These are phyloP conservation scores for Ustilago esculenta DNA, from an alignment of 1,284 basidiomycete genomes.

Conservation along the genomic window DNA sequence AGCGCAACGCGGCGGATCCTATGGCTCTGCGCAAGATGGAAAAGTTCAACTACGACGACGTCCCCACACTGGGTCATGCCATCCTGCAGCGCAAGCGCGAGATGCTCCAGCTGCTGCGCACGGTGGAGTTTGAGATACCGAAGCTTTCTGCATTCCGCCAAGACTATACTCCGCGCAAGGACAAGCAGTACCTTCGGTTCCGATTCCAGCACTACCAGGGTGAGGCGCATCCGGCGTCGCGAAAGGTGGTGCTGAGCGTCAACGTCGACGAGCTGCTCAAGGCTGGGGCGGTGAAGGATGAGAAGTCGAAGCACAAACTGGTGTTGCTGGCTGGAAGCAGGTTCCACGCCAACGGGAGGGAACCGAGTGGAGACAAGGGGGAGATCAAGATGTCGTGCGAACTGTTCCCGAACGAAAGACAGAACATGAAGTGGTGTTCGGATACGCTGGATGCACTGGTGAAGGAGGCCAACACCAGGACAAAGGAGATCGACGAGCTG, in stretches of 20 bases:
- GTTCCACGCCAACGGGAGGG: constrained; percentile 32
- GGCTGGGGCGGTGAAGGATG: constrained; percentile 39
- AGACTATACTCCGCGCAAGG: constrained; percentile 58
- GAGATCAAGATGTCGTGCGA: constrained; percentile 67
- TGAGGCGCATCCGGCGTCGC: constrained; percentile 65
- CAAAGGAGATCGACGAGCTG: constrained; percentile 59
- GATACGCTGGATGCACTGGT: constrained; percentile 67
- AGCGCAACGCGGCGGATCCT: constrained; percentile 42
- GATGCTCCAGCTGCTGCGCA: constrained; percentile 54
- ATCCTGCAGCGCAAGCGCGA: constrained; percentile 57
- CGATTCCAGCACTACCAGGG: constrained; percentile 68
- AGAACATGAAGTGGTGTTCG: constrained; percentile 69
- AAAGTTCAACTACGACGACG: constrained; percentile 63
- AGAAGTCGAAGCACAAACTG: constrained; percentile 66
- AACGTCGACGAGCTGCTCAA: constrained; percentile 53
- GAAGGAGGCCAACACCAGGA: constrained; percentile 60
- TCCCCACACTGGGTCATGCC: constrained; percentile 62
- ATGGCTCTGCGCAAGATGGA: constrained; percentile 53
- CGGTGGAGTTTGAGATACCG: constrained; percentile 62
- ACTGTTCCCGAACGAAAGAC: constrained; percentile 62
- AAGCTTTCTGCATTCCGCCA: constrained; percentile 62
- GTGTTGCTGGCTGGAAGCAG: constrained; percentile 66
- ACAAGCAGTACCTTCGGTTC: constrained; percentile 49
- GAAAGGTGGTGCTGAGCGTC: constrained; percentile 66
- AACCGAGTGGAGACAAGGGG: constrained; percentile 34